Conservation (phyloP, 208 protist species). For the Leishmania major region DNA sequence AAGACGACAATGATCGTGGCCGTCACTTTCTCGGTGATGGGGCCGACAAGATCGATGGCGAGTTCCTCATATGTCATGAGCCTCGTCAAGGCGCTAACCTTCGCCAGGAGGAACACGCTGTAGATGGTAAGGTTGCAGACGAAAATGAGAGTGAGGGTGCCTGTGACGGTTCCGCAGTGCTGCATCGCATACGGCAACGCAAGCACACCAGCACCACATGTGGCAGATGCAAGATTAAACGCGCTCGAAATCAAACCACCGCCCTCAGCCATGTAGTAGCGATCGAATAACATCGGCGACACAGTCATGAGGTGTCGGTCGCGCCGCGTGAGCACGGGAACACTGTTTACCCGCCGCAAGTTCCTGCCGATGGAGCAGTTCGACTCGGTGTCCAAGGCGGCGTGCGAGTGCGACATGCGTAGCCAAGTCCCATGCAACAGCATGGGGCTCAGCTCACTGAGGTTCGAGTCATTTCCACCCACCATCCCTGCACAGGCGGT, state of each 20-base stretch:
- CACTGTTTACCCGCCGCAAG: slow-evolving; percentile 36
- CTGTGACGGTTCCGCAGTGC: slow-evolving; percentile 53
- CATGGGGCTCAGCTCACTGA: slow-evolving; percentile 33
- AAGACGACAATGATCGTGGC: slow-evolving; percentile 70
- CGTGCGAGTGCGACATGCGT: slow-evolving; percentile 43
- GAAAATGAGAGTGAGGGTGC: slow-evolving; percentile 47
- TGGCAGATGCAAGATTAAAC: slow-evolving; percentile 83
- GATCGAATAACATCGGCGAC: slow-evolving; percentile 53
- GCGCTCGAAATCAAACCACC: slow-evolving; percentile 68
- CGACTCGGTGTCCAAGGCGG: slow-evolving; percentile 6
- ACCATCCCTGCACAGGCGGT: not conserved
- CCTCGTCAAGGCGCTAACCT: slow-evolving; percentile 60
- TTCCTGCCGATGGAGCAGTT: slow-evolving; percentile 1
- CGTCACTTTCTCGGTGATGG: slow-evolving; percentile 53
- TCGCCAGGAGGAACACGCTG: slow-evolving; percentile 73
- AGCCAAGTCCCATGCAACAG: slow-evolving; percentile 16
- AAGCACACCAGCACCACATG: slow-evolving; percentile 72
- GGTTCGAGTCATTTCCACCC: not conserved
- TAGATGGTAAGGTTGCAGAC: slow-evolving; percentile 65
- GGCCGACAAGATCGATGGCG: slow-evolving; percentile 51
- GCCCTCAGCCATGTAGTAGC: slow-evolving; percentile 55
- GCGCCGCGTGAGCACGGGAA: slow-evolving; percentile 33
- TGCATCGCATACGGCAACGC: slow-evolving; percentile 77
- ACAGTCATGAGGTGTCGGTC: slow-evolving; percentile 32
- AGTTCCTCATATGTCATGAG: slow-evolving; percentile 76